phyloP scores from a whole-genome alignment of 352 stramenopile species.

The Pythium guiyangense region DNA sequence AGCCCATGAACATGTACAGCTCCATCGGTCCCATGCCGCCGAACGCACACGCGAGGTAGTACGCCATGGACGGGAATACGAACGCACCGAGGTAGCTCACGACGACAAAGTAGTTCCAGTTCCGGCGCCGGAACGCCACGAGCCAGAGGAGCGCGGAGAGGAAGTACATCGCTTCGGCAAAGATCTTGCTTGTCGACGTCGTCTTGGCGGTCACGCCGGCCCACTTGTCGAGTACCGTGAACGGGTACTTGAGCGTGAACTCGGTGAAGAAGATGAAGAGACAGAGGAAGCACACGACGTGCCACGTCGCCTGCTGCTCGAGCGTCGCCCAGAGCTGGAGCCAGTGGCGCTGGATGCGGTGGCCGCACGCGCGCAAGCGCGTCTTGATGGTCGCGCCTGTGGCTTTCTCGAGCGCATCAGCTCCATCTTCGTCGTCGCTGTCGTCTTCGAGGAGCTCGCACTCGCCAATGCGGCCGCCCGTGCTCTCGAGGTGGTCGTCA shows the following conservation, averaged over 20 bases:
- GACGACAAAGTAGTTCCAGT: slow-evolving; percentile 29
- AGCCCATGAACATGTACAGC: slow-evolving; percentile 31
- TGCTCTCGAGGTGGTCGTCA: slow-evolving; percentile 30
- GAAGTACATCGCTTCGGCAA: slow-evolving; percentile 27
- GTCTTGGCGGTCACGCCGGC: slow-evolving; percentile 27
- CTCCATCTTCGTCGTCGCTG: slow-evolving; percentile 17
- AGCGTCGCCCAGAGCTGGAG: slow-evolving; percentile 26
- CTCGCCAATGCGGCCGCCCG: slow-evolving; percentile 18
- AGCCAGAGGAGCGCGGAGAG: slow-evolving; percentile 26
- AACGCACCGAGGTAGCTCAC: slow-evolving; percentile 22
- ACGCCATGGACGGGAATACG: slow-evolving; percentile 21
- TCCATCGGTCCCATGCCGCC: slow-evolving; percentile 19
- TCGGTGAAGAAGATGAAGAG: slow-evolving; percentile 45
- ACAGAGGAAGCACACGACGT: slow-evolving; percentile 32
- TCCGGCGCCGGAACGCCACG: slow-evolving; percentile 25
- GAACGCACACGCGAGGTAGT: slow-evolving; percentile 19
- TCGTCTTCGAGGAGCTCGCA: slow-evolving; percentile 19
- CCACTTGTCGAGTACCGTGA: slow-evolving; percentile 31
- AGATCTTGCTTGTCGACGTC: slow-evolving; percentile 22
- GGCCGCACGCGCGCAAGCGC: no score
- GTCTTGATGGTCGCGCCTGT: background rate
- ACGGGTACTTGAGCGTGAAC: slow-evolving; percentile 41
- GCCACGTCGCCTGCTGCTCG: slow-evolving; percentile 29
- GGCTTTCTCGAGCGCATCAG: no score
- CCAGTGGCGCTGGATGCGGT: slow-evolving; percentile 22